phyloP scores from a whole-genome alignment of 129 eudicot genomes.

The Rutidosis leptorrhynchoides region DNA sequence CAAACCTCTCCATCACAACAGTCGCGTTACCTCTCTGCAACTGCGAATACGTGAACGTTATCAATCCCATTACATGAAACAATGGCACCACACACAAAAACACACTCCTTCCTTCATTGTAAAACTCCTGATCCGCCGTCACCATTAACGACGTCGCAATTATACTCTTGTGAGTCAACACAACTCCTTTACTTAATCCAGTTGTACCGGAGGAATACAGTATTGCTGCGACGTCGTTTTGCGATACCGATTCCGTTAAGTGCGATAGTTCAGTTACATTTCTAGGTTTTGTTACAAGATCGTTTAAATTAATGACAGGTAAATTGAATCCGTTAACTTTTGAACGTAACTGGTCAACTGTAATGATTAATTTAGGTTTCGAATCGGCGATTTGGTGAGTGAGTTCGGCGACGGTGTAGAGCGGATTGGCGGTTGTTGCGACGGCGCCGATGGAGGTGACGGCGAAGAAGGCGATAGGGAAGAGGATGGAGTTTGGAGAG shows the following conservation, averaged over 20 bases:
- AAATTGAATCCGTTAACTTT: constrained; percentile 32
- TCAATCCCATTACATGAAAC: constrained; percentile 43
- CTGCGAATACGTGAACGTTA: constrained; percentile 28
- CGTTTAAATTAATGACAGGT: constrained; percentile 16
- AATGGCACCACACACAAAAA: constrained; percentile 41
- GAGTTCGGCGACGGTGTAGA: constrained; percentile 33
- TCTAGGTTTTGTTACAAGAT: constrained; percentile 11
- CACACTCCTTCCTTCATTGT: constrained; percentile 34
- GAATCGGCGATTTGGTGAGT: constrained; percentile 38
- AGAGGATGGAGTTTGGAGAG: constrained; percentile 40
- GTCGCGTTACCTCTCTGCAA: constrained; percentile 34
- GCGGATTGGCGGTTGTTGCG: constrained; percentile 40
- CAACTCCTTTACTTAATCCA: constrained; percentile 50
- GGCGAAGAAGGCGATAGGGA: constrained; percentile 35
- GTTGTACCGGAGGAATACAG: constrained; percentile 48
- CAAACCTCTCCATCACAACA: constrained; percentile 43
- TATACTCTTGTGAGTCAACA: constrained; percentile 37
- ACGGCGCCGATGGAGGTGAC: constrained; percentile 40
- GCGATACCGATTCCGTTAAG: constrained; percentile 11
- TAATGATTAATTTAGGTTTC: constrained; percentile 30
- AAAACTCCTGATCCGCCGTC: constrained; percentile 29
- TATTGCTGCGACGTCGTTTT: constrained; percentile 33
- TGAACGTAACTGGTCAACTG: constrained; percentile 17
- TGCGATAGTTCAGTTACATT: neutral
- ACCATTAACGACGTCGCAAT: constrained; percentile 40